These are phyloP conservation scores for Yamadazyma friedrichii DNA, from an alignment of 1,139 yeast species.

Conservation along the genomic window DNA sequence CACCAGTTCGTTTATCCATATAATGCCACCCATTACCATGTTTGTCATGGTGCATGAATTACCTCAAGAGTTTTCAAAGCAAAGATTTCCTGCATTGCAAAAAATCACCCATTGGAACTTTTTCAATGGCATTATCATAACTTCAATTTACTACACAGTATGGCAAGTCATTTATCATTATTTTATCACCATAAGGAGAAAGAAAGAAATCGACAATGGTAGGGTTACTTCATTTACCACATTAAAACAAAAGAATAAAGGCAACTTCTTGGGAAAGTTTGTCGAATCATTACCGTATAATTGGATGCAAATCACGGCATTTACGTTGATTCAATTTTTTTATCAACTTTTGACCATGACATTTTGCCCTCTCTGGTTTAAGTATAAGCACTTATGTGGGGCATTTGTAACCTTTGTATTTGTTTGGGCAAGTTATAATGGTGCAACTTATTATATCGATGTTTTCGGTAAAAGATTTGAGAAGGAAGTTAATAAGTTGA, in stretches of 20 bases:
- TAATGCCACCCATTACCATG: slow-evolving; percentile 86
- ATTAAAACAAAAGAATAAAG: slow-evolving; percentile 68
- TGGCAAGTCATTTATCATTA: slow-evolving; percentile 93
- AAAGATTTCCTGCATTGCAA: slow-evolving; percentile 80
- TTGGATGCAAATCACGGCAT: slow-evolving; percentile 78
- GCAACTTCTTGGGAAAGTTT: slow-evolving; percentile 66
- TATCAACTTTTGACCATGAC: slow-evolving; percentile 90
- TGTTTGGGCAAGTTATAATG: slow-evolving; percentile 80
- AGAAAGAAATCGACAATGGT: slow-evolving; percentile 82
- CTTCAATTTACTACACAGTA: slow-evolving; percentile 80
- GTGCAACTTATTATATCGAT: slow-evolving; percentile 92
- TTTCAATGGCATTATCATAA: slow-evolving; percentile 68
- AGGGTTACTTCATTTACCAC: slow-evolving; percentile 86
- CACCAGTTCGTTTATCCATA: slow-evolving; percentile 88
- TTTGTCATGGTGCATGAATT: slow-evolving; percentile 85
- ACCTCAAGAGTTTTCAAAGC: slow-evolving; percentile 50
- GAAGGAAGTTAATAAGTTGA: slow-evolving; percentile 73
- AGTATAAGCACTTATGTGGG: slow-evolving; percentile 64
- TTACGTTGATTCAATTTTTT: slow-evolving; percentile 80
- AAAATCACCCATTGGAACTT: slow-evolving; percentile 68
- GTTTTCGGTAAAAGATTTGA: slow-evolving; percentile 86
- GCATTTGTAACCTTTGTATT: slow-evolving; percentile 70
- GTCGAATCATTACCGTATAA: slow-evolving; percentile 83
- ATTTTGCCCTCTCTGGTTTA: slow-evolving; percentile 84
- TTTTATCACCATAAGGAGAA: slow-evolving; percentile 79